Conservation (phyloP, 2,329 filamentous ascomycete genomes). For the Bretziella fagacearum region DNA sequence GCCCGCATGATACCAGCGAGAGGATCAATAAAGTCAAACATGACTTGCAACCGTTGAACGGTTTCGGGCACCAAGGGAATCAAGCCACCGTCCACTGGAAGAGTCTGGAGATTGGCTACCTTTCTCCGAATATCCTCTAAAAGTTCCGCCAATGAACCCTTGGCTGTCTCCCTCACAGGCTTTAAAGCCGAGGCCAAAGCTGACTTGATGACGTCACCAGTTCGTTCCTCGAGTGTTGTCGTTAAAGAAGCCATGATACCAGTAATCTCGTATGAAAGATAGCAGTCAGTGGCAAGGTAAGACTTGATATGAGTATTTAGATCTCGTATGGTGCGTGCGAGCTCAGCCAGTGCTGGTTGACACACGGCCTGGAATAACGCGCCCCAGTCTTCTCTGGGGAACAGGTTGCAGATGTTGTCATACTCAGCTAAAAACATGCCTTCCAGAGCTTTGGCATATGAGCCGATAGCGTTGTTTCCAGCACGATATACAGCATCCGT, state of each 20-base stretch:
- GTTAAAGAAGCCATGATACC: constrained; percentile 74
- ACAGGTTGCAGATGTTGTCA: constrained; percentile 77
- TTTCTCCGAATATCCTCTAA: constrained; percentile 67
- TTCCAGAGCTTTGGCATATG: constrained; percentile 76
- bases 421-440: constrained; percentile 77
- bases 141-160: constrained; percentile 65
- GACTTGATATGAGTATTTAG: constrained; percentile 77
- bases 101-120: constrained; percentile 43
- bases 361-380: constrained; percentile 64
- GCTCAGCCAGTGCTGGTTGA: constrained; percentile 59
- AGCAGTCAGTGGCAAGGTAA: constrained; percentile 81
- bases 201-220: constrained; percentile 61
- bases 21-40: constrained; percentile 73
- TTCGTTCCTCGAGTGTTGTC: constrained; percentile 61
- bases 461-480: constrained; percentile 80
- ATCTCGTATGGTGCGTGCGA: constrained; percentile 71
- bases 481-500: constrained; percentile 70
- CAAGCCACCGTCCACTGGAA: constrained; percentile 65
- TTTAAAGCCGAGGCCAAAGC: constrained; percentile 72
- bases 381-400: constrained; percentile 70
- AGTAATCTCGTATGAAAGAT: constrained; percentile 84
- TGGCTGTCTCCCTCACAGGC: constrained; percentile 81
- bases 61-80: constrained; percentile 66
- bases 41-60: constrained; percentile 69
- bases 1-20: constrained; percentile 83